Evolutionary conservation across 768 basidiomycete species (phyloP).

Genomic region (Kwoniella sp.): DNA sequence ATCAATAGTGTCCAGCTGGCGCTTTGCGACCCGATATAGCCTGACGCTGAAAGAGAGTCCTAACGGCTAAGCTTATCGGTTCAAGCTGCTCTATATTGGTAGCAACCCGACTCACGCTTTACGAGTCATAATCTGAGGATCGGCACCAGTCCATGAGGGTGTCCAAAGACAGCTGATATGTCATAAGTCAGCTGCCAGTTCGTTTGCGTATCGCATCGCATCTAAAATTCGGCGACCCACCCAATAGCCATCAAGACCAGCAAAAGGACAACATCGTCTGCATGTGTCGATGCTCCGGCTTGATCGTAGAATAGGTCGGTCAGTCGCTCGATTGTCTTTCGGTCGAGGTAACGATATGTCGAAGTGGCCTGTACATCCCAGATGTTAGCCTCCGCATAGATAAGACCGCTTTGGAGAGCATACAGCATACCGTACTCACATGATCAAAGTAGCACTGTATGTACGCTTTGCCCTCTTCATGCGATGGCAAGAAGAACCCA

Average conservation of each 20-base stretch:
- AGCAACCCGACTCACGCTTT: not conserved
- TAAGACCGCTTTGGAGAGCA: too few species aligned
- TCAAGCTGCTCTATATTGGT: too few species aligned
- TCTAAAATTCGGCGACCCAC: too few species aligned
- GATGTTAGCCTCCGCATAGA: not conserved
- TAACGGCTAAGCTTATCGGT: not conserved
- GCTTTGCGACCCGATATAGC: not conserved
- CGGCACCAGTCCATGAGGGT: not conserved
- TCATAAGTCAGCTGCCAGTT: too few species aligned
- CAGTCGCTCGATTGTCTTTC: not conserved
- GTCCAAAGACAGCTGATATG: not conserved
- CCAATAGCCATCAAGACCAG: not conserved
- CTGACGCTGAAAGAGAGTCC: not conserved
- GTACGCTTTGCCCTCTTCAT: not conserved
- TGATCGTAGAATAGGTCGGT: slow-evolving; percentile 1
- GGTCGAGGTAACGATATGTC: not conserved
- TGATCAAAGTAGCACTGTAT: not conserved
- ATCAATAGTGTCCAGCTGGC: not conserved
- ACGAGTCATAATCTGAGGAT: not conserved
- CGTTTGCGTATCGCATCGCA: too few species aligned
- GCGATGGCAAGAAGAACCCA: not conserved
- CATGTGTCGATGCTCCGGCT: not conserved
- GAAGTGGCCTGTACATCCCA: not conserved
- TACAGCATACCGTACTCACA: too few species aligned
- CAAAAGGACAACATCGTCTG: not conserved